Percentiles rank a stretch among this genome's conserved stretches.
phyloP scores from a whole-genome alignment of 768 basidiomycete species.

The Tylopilus vinaceipallidus region DNA sequence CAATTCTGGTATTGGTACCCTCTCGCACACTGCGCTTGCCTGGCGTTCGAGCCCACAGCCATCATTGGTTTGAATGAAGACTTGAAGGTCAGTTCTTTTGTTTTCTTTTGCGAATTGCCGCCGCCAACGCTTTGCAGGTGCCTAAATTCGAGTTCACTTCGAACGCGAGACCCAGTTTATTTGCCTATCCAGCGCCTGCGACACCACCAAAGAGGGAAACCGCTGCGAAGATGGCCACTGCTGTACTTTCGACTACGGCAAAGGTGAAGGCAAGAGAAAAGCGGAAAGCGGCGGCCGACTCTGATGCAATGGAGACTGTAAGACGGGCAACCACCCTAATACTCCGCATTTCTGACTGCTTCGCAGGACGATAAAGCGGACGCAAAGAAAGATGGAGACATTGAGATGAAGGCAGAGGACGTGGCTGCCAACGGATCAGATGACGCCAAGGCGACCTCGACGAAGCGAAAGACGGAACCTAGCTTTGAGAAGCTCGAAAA shows the following conservation, averaged over 20 bases:
- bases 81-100: constrained; percentile 61
- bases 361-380: constrained; percentile 55
- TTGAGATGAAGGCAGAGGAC: constrained; percentile 79
- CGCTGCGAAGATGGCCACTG: constrained; percentile 87
- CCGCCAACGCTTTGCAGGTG: constrained; percentile 49
- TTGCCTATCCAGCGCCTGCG: constrained; percentile 84
- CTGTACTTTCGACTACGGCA: constrained; percentile 95
- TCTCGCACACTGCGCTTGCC: constrained; percentile 85
- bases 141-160: constrained; percentile 92
- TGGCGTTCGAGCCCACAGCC: constrained; percentile 94
- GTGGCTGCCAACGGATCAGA: constrained; percentile 54
- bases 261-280: constrained; percentile 96
- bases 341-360: constrained; percentile 13
- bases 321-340: constrained; percentile 26
- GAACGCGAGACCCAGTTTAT: constrained; percentile 86
- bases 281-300: constrained; percentile 83
- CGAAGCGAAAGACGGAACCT: constrained; percentile 71
- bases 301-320: constrained; percentile 81
- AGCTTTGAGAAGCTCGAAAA: constrained; percentile 75
- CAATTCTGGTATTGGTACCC: constrained; percentile 99
- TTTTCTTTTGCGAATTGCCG: background rate
- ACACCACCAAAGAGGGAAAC: constrained; percentile 93
- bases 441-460: constrained; percentile 48
- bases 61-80: constrained; percentile 89
- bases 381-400: constrained; percentile 56